Evolutionary conservation across 495 filamentous ascomycete genomes (phyloP).

Genomic region (Penicillium psychrofluorescens): DNA sequence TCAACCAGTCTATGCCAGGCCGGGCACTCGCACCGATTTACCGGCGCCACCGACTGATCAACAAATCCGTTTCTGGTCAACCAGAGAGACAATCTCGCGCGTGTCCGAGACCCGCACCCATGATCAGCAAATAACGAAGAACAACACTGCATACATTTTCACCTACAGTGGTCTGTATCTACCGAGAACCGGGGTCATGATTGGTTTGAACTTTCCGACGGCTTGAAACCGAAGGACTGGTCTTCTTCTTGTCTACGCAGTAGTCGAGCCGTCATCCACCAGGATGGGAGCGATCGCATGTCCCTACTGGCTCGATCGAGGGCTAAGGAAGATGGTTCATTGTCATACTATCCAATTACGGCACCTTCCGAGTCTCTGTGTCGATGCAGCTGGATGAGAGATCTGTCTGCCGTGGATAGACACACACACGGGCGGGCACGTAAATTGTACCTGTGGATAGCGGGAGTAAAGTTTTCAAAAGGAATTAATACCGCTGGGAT

Average conservation of each 20-base stretch:
- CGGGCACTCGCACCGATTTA: no score
- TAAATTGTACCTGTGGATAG: neutral
- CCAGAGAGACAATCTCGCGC: no score
- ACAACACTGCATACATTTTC: no score
- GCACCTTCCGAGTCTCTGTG: conserved; percentile 8
- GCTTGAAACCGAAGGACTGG: neutral
- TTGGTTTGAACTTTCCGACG: conserved; percentile 1
- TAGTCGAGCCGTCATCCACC: conserved; percentile 2
- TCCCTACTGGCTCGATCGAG: neutral
- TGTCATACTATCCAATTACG: conserved; percentile 1
- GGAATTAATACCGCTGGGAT: no score
- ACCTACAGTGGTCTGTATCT: no score
- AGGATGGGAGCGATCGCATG: neutral
- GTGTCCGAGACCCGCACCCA: no score
- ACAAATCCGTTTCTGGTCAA: no score
- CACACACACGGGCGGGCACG: neutral
- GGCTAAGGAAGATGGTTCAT: neutral
- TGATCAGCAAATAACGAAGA: conserved; percentile 2
- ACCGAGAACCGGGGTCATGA: neutral
- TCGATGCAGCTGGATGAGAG: no score
- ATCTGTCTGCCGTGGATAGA: no score
- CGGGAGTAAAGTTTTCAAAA: no score
- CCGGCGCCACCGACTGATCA: no score
- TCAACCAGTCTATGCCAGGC: no score
- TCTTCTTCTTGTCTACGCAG: conserved; percentile 1